Evolutionary conservation across 768 basidiomycete genomes (phyloP).

Genomic region (Terana coerulea): DNA sequence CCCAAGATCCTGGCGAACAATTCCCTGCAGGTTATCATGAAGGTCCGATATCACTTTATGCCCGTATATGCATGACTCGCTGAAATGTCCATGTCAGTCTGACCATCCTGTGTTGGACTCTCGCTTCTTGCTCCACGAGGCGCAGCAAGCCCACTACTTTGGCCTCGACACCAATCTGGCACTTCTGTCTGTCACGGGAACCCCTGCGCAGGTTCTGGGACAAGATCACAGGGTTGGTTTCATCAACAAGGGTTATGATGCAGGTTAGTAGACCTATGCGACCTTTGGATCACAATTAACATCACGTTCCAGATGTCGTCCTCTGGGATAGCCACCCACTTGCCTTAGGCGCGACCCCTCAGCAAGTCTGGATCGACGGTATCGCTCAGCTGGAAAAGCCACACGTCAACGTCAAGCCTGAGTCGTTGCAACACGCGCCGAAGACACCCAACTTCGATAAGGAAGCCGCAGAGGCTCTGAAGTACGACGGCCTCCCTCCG

Average conservation of each 20-base stretch:
- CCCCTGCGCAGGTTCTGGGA: constrained; percentile 68
- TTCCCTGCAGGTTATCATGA: constrained; percentile 58
- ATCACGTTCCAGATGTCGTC: constrained; percentile 57
- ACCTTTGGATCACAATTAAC: neutral
- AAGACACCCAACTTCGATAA: constrained; percentile 56
- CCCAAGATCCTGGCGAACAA: constrained; percentile 54
- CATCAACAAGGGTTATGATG: constrained; percentile 65
- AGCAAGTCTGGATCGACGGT: constrained; percentile 84
- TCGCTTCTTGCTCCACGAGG: constrained; percentile 53
- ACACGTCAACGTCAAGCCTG: constrained; percentile 49
- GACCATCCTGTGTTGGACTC: constrained; percentile 55
- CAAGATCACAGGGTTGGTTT: constrained; percentile 74
- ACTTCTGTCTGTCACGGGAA: constrained; percentile 65
- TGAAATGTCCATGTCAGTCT: constrained; percentile 29
- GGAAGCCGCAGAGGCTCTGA: constrained; percentile 49
- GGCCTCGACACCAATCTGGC: constrained; percentile 65
- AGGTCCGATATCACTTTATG: constrained; percentile 39
- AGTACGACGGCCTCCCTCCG: constrained; percentile 65
- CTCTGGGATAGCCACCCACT: constrained; percentile 80
- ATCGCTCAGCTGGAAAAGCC: constrained; percentile 60
- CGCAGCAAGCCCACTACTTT: constrained; percentile 66
- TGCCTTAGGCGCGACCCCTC: constrained; percentile 70
- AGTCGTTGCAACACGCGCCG: constrained; percentile 47
- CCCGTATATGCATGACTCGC: neutral
- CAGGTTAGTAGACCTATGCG: constrained; percentile 38